Conservation (phyloP, 108 stramenopile genomes). For the Poteriospumella lacustris region DNA sequence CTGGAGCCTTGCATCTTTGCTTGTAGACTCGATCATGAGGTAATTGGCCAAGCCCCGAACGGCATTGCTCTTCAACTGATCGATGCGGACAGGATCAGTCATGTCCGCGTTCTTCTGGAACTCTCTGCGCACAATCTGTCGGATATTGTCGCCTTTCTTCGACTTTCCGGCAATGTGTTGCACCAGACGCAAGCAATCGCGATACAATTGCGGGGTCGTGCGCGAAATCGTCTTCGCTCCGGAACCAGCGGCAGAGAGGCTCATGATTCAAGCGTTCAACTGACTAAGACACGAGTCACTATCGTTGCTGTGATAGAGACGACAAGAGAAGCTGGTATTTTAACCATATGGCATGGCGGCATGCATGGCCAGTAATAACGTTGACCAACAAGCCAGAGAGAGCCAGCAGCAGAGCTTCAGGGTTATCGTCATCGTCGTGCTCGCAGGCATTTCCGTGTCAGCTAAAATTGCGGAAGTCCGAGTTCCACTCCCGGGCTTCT, state of each 20-base stretch:
- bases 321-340: no score
- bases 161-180: slow-evolving; percentile 15
- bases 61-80: slow-evolving; percentile 10
- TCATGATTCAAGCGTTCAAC: not conserved
- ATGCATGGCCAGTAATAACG: no score
- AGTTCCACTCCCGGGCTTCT: no score
- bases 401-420: no score
- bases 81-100: not conserved
- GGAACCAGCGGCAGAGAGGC: not conserved
- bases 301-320: no score
- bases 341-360: no score
- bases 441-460: no score
- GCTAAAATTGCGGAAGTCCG: no score
- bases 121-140: not conserved
- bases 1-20: not conserved
- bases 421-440: no score
- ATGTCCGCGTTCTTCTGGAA: not conserved
- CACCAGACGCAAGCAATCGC: slow-evolving; percentile 15
- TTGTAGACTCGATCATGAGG: slow-evolving; percentile 26
- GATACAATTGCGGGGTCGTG: not conserved
- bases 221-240: not conserved
- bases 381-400: no score
- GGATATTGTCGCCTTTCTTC: not conserved
- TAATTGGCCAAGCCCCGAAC: slow-evolving; percentile 17
- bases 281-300: no score